phyloP scores from a whole-genome alignment of 768 basidiomycete genomes.

The Lentinula aciculospora region DNA sequence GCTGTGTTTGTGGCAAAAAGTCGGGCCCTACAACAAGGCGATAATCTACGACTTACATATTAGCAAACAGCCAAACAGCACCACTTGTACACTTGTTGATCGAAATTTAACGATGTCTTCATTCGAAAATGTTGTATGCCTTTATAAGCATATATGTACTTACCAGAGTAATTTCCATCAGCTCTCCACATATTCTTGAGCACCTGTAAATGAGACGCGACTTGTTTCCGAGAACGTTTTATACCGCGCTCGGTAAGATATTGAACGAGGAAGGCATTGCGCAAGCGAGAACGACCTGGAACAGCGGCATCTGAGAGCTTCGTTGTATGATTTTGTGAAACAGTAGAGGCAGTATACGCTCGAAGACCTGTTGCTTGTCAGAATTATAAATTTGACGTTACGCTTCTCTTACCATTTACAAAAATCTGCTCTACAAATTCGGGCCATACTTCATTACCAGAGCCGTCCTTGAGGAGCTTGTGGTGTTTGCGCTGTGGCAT shows the following conservation, averaged over 20 bases:
- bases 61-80: neutral
- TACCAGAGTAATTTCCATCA: constrained; percentile 46
- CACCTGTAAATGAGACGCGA: constrained; percentile 85
- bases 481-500: constrained; percentile 80
- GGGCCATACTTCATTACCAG: constrained; percentile 80
- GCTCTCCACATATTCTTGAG: constrained; percentile 87
- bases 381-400: no score
- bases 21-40: neutral
- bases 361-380: constrained; percentile 58
- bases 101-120: constrained; percentile 9
- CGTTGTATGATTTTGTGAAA: constrained; percentile 40
- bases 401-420: constrained; percentile 56
- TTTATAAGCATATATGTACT: constrained; percentile 9
- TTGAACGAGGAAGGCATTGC: constrained; percentile 83
- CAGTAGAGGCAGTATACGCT: constrained; percentile 77
- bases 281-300: constrained; percentile 70
- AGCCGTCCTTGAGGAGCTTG: constrained; percentile 77
- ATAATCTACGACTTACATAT: constrained; percentile 6
- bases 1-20: neutral
- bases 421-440: constrained; percentile 73
- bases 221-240: constrained; percentile 78
- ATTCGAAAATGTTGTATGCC: neutral
- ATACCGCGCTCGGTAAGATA: constrained; percentile 67
- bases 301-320: neutral
- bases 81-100: no score